Evolutionary conservation across 495 filamentous ascomycete species (phyloP), one percentile per base, ranked within the genome.

Genomic region (Aspergillus taichungensis): DNA sequence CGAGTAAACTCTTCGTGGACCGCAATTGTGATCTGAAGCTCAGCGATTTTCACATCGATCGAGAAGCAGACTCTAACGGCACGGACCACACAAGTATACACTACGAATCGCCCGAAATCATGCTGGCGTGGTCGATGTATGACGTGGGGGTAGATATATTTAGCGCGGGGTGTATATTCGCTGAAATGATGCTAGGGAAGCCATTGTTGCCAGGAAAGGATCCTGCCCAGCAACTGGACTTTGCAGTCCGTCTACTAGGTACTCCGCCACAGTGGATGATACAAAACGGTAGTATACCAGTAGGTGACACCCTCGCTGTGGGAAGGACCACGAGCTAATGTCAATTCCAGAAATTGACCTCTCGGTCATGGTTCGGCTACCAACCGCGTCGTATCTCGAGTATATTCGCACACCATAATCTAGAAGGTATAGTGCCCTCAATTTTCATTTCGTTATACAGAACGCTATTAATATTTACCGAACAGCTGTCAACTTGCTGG

Each of bases 91-190:
- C 87, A 29, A 94, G 86, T 43, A 74, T 89, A 71, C 94, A 94
- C 71, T 95, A 95, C 68, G 77, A 84, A 38, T 87, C 88, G 4
- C 87, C 89, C 4, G 89, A 95, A 66, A 94, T 94, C 61, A 94
- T 95, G 88, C 84, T 95, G 54, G 94, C 87, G 13, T 94, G 89
- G 88, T 88, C 94, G 64, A 90, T 92, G 63, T 95, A 95, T 68
- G 86, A 91, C 54, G 84, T 92, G 31, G 86, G 92, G 69, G 88
- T 95, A 24, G 89, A 95, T 66, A 91, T 95, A 54, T 95, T 90
- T 89, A 94, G 88, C 57, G 84, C 87, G 5, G 89, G 86, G 41
- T 95, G 89, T 67, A 94, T 95, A 52, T 94, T 95, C 56, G 89
- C 89, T 39, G 89, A 95, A 66, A 95, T 95, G 89, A 70, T 95